Evolutionary conservation across 768 basidiomycete genomes (phyloP), one percentile per base, ranked within the genome.

Genomic region (Rhizopogon vinicolor): DNA sequence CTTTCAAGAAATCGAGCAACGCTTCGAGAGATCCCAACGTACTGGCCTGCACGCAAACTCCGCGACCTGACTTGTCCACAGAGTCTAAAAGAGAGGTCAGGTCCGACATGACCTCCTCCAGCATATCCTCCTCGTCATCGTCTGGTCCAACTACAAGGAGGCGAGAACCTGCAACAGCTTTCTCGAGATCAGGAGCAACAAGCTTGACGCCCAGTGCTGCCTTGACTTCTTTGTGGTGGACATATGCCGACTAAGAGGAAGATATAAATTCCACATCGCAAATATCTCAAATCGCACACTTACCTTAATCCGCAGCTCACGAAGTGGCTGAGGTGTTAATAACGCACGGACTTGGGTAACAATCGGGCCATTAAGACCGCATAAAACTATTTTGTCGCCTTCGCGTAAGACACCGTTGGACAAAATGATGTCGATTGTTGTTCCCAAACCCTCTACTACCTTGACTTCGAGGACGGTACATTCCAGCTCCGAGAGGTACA

Each of bases 381-480:
- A 98, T 29, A 99, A 80, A 7, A 99, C 93, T 58, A 99, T 95
- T 68, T 78, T 88, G 71, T 98, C 97, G 12, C 94, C 86, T 72
- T 99, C 97, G 52, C 74, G 83, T 65, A 98, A 74, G 58, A 92
- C 85, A 64, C 97, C 97, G 65, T 99, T 99, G 13, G 92, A 93
- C 55, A 98, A 78, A 29, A 98, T 86, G 18, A 98, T 93, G 74
- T 98, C 96, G 63, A 98, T 93, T 0, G 97, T 98, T 29, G 95
- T 98, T 31, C 97, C 97, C 48, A 98, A 78, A 64, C 97, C 97
- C 73, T 99, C 97, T 62, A 98, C 85, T 58, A 98, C 91, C 79
- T 99, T 99, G 69, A 98, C 97, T 72, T 98, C 97, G 55, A 99
- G 83, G 10, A 99, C 93, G 6, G 97, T 99, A 71, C 96, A 98